Evolutionary conservation across 2,329 filamentous ascomycete species (phyloP).

Genomic region (Clarireedia monteithiana): DNA sequence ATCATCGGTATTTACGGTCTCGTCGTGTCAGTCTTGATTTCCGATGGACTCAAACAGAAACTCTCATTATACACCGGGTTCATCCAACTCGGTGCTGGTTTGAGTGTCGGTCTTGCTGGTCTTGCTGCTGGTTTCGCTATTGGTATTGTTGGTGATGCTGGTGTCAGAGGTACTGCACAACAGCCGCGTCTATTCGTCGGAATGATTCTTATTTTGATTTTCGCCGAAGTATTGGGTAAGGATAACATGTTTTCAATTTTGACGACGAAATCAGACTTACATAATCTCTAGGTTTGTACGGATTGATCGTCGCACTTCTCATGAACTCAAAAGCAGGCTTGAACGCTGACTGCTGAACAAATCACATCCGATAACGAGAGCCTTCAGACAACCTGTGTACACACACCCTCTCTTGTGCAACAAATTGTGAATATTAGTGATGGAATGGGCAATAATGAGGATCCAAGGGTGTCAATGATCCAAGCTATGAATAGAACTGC

Average conservation of each 20-base stretch:
- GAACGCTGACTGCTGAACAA: constrained; percentile 52
- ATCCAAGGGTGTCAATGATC: constrained; percentile 19
- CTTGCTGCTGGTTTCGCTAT: constrained; percentile 81
- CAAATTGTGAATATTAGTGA: constrained; percentile 24
- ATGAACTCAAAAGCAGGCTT: constrained; percentile 93
- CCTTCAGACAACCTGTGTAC: constrained; percentile 22
- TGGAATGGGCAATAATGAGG: constrained; percentile 17
- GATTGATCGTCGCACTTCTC: constrained; percentile 94
- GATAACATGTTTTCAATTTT: neutral
- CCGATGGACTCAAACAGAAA: constrained; percentile 66
- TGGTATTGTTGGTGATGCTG: constrained; percentile 81
- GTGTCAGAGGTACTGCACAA: constrained; percentile 75
- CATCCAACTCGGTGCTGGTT: constrained; percentile 78
- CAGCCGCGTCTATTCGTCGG: constrained; percentile 63
- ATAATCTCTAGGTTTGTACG: constrained; percentile 73
- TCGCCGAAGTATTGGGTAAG: constrained; percentile 74
- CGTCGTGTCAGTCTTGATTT: constrained; percentile 81
- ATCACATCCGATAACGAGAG: constrained; percentile 18
- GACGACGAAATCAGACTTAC: constrained; percentile 22
- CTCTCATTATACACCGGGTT: constrained; percentile 73
- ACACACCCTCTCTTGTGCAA: constrained; percentile 20
- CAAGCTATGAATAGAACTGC: constrained; percentile 15
- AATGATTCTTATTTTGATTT: constrained; percentile 81
- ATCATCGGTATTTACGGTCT: constrained; percentile 99
- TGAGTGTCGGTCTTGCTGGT: constrained; percentile 74